A percentile compares a stretch with the other conserved stretches of the same genome.
Conservation (phyloP, 2,329 filamentous ascomycete species). For the Colletotrichum navitas region DNA sequence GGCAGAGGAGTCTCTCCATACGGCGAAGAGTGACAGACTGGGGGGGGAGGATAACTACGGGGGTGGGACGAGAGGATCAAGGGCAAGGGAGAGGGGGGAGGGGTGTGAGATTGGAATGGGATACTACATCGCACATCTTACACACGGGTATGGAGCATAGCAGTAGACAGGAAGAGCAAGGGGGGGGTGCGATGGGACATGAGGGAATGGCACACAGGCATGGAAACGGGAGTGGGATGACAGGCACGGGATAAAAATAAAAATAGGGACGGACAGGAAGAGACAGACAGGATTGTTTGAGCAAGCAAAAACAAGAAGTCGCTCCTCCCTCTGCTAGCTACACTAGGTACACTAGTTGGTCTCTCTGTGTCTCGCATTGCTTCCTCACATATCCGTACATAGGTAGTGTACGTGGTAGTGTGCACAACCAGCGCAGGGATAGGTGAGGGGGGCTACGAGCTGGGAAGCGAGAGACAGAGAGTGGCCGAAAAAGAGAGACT, state of each 20-base stretch:
- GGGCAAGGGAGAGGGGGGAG: constrained; percentile 4
- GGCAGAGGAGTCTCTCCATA: constrained; percentile 1
- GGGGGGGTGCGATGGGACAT: neutral
- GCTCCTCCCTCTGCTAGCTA: neutral
- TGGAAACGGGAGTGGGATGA: neutral
- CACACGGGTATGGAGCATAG: no score
- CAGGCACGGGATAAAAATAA: neutral
- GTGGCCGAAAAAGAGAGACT: constrained; percentile 4
- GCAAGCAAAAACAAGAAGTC: neutral
- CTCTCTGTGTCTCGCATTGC: neutral
- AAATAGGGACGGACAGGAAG: neutral
- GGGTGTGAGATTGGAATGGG: neutral
- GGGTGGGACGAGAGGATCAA: constrained; percentile 6
- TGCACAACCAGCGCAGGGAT: neutral
- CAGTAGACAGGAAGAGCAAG: constrained; percentile 8
- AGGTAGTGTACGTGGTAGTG: neutral
- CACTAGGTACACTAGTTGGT: neutral
- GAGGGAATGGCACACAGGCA: no score
- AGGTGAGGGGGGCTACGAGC: neutral
- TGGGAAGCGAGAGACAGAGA: neutral
- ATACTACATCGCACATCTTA: neutral
- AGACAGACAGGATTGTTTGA: neutral
- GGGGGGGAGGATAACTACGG: constrained; percentile 1
- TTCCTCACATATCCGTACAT: neutral
- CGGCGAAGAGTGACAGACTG: constrained; percentile 31